These are phyloP conservation scores for Zymoseptoria pseudotritici DNA, from an alignment of 2,329 filamentous ascomycete genomes.

Conservation along the genomic window DNA sequence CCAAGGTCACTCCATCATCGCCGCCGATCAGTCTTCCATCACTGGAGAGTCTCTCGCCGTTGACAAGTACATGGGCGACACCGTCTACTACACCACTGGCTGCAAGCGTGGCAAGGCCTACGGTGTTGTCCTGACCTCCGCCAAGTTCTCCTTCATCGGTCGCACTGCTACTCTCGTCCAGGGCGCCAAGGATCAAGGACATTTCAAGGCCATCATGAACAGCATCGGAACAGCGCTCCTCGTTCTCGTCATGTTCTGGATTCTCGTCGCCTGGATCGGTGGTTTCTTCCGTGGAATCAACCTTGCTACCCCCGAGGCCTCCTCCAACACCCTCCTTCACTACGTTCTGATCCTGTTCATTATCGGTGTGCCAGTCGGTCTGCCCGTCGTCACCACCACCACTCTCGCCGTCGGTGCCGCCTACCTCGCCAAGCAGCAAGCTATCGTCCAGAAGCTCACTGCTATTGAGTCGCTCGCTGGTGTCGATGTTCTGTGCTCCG, in stretches of 20 bases:
- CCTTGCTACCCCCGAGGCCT: constrained; percentile 52
- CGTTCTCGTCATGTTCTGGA: constrained; percentile 71
- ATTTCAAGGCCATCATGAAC: constrained; percentile 81
- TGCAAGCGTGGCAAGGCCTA: constrained; percentile 76
- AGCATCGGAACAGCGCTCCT: constrained; percentile 67
- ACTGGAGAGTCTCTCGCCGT: constrained; percentile 74
- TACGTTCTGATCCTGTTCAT: constrained; percentile 66
- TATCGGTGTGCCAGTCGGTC: constrained; percentile 72
- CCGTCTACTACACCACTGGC: constrained; percentile 70
- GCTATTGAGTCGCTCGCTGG: constrained; percentile 69
- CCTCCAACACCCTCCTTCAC: constrained; percentile 58
- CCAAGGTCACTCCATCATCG: constrained; percentile 59
- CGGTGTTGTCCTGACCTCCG: constrained; percentile 59
- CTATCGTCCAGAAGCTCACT: constrained; percentile 72
- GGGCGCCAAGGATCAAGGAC: constrained; percentile 67
- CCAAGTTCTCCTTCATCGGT: constrained; percentile 68
- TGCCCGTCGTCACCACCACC: constrained; percentile 71
- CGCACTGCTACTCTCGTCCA: constrained; percentile 66
- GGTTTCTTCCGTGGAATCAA: constrained; percentile 67
- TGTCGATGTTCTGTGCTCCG: constrained; percentile 72
- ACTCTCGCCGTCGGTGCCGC: constrained; percentile 70
- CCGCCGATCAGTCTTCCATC: constrained; percentile 72
- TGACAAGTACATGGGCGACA: constrained; percentile 70
- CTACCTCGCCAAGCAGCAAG: constrained; percentile 69
- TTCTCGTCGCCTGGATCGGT: constrained; percentile 67